Base-by-base conservation (phyloP, 2,329 filamentous ascomycete species). In the Aspergillus ustus region DNA sequence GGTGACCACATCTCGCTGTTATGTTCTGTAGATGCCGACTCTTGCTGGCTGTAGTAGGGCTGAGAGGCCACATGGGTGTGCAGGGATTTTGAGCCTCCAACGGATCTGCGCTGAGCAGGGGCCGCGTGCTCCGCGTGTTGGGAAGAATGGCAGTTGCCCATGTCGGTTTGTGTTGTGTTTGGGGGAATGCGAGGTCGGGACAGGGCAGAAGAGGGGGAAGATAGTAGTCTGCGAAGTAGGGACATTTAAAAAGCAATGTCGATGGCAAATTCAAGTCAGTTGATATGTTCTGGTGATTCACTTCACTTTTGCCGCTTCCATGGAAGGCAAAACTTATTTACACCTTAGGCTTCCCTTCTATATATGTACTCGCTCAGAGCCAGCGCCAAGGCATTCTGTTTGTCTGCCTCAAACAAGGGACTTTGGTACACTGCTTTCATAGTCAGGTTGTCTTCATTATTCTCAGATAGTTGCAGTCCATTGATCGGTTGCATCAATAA, bases 1-100 rank as follows among this genome's bases (percentile, higher is more conserved):
- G 67, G 67, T 25, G 66, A 59, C 66, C 67, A 69, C 22, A 56
- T 25, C 25, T 51, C 45, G 7, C 19, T 31, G 22, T 19, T 17
- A 34, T 44, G 37, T 31, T 17, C 9, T 31, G 31, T 25, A 25
- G 25, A 25, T 25, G 25, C 25, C 25, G 25, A 15, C 19, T 43
- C 43, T 17, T 29, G 40, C 20, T 50, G 57, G 5, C 52, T 37
- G 6, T 31, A 29, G 54, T 61, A 48, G 43, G 55, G 52, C 44
- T 53, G 49, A 43, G 53, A 28, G 31, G 20, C 25, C 49, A 57
- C 34, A 29, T 51, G 49, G 49, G 49, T 17, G 28, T 57, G 29
- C 45, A 52, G 48, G 54, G 54, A 54, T 52, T 52, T 59, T 43
- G 57, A 59, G 49, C 44, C 54, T 29, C 28, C 57, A 4, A 49